Base-by-base conservation (phyloP, 176 grass and related monocot genomes). In the Oryza coarctata region DNA sequence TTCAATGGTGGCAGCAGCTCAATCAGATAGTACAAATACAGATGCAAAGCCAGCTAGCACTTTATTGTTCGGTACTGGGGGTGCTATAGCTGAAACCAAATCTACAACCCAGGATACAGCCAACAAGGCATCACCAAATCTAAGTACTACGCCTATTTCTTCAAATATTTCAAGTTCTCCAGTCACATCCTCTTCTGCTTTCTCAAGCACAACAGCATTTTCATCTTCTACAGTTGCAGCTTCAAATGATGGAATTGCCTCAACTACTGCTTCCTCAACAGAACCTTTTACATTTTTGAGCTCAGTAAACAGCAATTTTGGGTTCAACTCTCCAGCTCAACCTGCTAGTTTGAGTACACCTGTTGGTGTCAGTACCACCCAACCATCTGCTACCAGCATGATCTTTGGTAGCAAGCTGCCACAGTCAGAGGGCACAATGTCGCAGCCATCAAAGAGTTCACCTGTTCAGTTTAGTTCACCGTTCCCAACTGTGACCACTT, bases 281-380 rank as follows among this genome's bases (percentile, higher is more conserved):
- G 12, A 76, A 62, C n/a, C 86, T 70, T 86, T 74, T 68, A 45
- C 64, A 41, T 76, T 91, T 85, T 45, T 60, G 20, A 84, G 84
- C 58, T 65, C 85, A 41, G 85, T 80, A 29, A 90, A 77, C 65
- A 74, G 58, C 32, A 63, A 64, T 67, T 85, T 82, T 77, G 85
- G 85, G 20, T 87, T 89, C 65, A 89, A 65, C 44, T 49, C 77
- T 57, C 73, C 89, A 73, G 82, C 78, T 55, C 84, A 94, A 38
- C 80, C 85, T 45, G 43, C 77, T 89, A 44, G 57, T 49, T 82
- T 72, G 20, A 77, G 36, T 65, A 76, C 84, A 73, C 79, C 78
- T 20, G 70, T 75, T 77, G 65, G 60, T 74, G 38, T 32, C 33
- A 77, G 30, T 78, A 76, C 68, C 68, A 63, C 81, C n/a, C 89